Base-by-base conservation (phyloP, 2,329 filamentous ascomycete species). In the Rachicladosporium sp. region DNA sequence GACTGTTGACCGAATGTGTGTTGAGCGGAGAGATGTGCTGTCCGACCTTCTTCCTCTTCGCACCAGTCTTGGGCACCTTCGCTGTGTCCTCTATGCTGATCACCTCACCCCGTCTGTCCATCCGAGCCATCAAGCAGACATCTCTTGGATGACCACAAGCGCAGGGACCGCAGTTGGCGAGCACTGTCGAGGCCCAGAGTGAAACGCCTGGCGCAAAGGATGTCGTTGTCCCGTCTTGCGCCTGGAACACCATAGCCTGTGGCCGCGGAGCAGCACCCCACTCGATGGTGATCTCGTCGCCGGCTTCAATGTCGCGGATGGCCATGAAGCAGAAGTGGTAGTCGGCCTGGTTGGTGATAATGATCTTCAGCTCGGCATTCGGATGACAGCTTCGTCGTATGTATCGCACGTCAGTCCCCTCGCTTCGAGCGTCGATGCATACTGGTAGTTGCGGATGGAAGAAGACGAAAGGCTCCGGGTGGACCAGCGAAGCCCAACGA, bases 301-400 rank as follows among this genome's bases (percentile, higher is more conserved):
- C 50, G 70, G 73, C 19, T 69, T 84, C 51, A 74, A 96, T 87
- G 30, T 80, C 71, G 38, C 82, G 74, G 50, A 84, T 85, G 51
- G 86, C 87, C 43, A 94, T 77, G 46, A 95, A 80, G 74, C 89
- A 95, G 59, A 96, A 94, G 56, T 91, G 85, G 55, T 89, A 93
- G 48, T 89, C 80, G 1, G 78, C 79, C 3, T 74, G 72, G 35
- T 78, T 79, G 2, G 84, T 84, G 35, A 95, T 74, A 48, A 87
- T 83, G 0, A 88, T 93, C 56, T 91, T 88, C 51, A 96, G 69
- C 27, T 75, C 73, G n/a, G 91, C 77, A 54, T 96, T 98, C 1
- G 91, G 85, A 45, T 76, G 78, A 65, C 91, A 98, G 53, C 91
- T 96, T 48, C 89, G 77, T 42, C 91, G 78, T n/a, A 93, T 78